These are phyloP conservation scores for Zygosaccharomyces pseudorouxii DNA, from an alignment of 805 yeast genomes.

Conservation along the genomic window DNA sequence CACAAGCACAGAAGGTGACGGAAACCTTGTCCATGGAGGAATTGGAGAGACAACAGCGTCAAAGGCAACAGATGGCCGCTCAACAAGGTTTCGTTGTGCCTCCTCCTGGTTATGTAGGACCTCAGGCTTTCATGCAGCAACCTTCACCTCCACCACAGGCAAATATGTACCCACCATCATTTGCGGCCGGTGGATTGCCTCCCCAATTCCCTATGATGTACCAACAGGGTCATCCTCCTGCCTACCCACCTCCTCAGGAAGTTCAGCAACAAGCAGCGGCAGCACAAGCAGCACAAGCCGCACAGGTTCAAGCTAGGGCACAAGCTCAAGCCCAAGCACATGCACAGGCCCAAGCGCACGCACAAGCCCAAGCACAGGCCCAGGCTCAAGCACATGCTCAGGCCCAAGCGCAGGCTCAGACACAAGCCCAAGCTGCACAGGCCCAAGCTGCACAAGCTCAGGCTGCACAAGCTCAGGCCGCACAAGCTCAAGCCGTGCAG, in stretches of 20 bases:
- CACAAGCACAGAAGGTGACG: slow-evolving; percentile 15
- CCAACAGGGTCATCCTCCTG: slow-evolving; percentile 12
- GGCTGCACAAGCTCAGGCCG: neutral
- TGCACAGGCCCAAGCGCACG: slow-evolving; percentile 4
- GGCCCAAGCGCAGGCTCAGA: slow-evolving; percentile 1
- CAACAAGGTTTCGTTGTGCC: slow-evolving; percentile 27
- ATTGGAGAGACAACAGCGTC: slow-evolving; percentile 58
- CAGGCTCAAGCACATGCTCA: slow-evolving; percentile 1
- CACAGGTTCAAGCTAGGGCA: slow-evolving; percentile 4
- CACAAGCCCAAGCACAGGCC: neutral
- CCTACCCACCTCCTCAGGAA: slow-evolving; percentile 9
- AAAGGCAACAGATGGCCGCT: slow-evolving; percentile 25
- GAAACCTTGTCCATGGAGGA: slow-evolving; percentile 69
- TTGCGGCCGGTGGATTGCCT: slow-evolving; percentile 15
- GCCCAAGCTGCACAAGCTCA: slow-evolving; percentile 3
- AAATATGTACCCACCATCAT: slow-evolving; percentile 20
- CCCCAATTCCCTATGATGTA: slow-evolving; percentile 22
- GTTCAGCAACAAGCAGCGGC: slow-evolving; percentile 21
- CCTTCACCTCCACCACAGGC: slow-evolving; percentile 11
- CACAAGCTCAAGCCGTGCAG: neutral
- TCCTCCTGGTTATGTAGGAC: slow-evolving; percentile 32
- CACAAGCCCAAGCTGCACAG: neutral
- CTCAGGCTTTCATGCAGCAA: slow-evolving; percentile 20
- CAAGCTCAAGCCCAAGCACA: slow-evolving; percentile 3
- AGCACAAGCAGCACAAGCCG: slow-evolving; percentile 6